Evolutionary conservation across 1,284 basidiomycete genomes (phyloP).

Genomic region (Tausonia pullulans): DNA sequence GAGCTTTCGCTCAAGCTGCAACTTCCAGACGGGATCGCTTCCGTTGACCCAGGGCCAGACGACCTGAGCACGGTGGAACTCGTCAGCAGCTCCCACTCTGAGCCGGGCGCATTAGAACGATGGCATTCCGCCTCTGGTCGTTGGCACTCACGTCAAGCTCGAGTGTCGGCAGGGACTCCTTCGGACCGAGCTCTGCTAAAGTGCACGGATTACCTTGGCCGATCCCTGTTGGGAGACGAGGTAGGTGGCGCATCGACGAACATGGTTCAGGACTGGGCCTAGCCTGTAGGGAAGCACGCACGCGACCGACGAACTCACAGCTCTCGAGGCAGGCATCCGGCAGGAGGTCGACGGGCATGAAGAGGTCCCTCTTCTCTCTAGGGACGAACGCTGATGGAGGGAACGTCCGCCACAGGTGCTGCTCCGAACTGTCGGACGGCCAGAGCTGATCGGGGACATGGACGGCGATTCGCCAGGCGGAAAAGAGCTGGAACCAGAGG

Average conservation of each 20-base stretch:
- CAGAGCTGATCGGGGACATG: too few species aligned
- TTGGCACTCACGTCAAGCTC: background rate
- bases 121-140: background rate
- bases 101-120: background rate
- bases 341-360: background rate
- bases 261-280: background rate
- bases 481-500: too few species aligned
- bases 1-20: background rate
- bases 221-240: conserved; percentile 1
- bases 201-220: conserved; percentile 6
- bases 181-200: background rate
- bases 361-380: background rate
- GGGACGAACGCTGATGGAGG: background rate
- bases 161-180: background rate
- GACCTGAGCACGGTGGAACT: background rate
- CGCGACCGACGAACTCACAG: background rate
- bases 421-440: background rate
- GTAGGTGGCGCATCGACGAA: background rate
- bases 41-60: conserved; percentile 15
- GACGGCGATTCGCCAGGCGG: too few species aligned
- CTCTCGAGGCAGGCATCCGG: conserved; percentile 3
- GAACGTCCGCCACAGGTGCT: background rate
- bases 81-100: too few species aligned
- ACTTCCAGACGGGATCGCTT: conserved; percentile 2
- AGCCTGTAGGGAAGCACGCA: background rate